Evolutionary conservation across 106 monocot genomes (phyloP), one percentile per base, ranked within the genome.

Genomic region (Allium sativum): DNA sequence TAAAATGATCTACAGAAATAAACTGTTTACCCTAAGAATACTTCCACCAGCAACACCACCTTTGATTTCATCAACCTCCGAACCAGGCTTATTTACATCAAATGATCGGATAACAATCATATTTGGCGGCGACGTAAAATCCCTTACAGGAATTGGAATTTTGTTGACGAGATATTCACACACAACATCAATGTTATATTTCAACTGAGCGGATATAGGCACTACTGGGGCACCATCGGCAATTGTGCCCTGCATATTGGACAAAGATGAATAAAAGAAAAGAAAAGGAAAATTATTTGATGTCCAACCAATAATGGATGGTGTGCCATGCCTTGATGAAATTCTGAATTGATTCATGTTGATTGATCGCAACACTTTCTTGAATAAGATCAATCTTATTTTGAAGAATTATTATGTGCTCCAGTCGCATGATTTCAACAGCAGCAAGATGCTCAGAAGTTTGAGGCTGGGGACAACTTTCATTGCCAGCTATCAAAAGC

Each of bases 301-400:
- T 12, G 14, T 55, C 19, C 17, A 18, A 8, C 9, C 48, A 9
- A 48, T 69, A 20, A 61, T 13, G 11, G 52, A 7, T 20, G 67
- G 70, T 7, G 62, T 73, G 56, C 18, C 59, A 12, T 17, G 83
- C 94, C 86, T 90, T 77, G 65, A 94, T 94, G 46, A 94, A 94
- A 54, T 62, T 86, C 67, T 94, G 89, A 53, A 94, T 94, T 15
- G 94, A 64, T 72, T 94, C 94, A 68, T 86, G 81, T 53, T 94
- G 94, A 70, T 94, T 94, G 46, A 86, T 89, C 6, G 94, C 89
- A 10, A 83, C 94, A 81, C 82, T 86, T 71, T 94, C 94, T 63
- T 94, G 94, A 62, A 94, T 81, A 67, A 94, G 94, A 77, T 94
- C 94, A 58, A 94, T 83, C 70, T 94, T 94, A 71, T 94, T 94